Evolutionary conservation across 2,329 filamentous ascomycete species (phyloP), one percentile per base, ranked within the genome.

Genomic region (Pseudopithomyces maydicus): DNA sequence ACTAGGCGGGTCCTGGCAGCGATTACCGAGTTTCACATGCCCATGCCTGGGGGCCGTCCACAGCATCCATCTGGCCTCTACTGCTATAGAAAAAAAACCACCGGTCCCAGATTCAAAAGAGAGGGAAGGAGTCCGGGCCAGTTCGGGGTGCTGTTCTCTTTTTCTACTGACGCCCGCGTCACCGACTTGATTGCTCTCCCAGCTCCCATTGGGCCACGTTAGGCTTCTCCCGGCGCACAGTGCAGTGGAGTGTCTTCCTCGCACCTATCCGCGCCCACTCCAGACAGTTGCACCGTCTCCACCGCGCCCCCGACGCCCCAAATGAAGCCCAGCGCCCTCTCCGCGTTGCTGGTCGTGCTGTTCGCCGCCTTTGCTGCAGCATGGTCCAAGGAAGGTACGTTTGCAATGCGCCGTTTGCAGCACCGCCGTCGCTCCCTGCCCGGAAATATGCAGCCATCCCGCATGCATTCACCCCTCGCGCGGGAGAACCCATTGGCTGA

Each of bases 321-420:
- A 66, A 96, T 96, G 91, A 92, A 84, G 84, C 79, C 87, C 67
- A 81, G 85, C 56, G 70, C 77, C 59, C 79, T 88, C 66, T 79
- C 90, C 67, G 83, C 89, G 52, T 70, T 94, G 65, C 82, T 90
- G 76, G 83, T 94, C 58, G 85, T 86, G 79, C 78, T 89, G 66
- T 78, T 92, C 64, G 85, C 84, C 58, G 77, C 93, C 60, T 85
- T 85, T 57, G 85, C 87, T 48, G 91, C 91, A 41, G 91, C 91
- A 45, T 97, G 92, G 91, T 87, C 86, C 55, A 95, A 95, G 78
- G 91, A 96, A 84, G 91, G 91, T 90, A 78, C 44, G 38, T 48
- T 33, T 57, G 35, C 57, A 55, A 51, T 41, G 26, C 32, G 41
- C 52, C 45, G 41, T 57, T 54, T 56, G 56, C 43, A 41, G 46